Evolutionary conservation across 1,284 basidiomycete genomes (phyloP).

Genomic region (Apiotrichum mycotoxinovorans): DNA sequence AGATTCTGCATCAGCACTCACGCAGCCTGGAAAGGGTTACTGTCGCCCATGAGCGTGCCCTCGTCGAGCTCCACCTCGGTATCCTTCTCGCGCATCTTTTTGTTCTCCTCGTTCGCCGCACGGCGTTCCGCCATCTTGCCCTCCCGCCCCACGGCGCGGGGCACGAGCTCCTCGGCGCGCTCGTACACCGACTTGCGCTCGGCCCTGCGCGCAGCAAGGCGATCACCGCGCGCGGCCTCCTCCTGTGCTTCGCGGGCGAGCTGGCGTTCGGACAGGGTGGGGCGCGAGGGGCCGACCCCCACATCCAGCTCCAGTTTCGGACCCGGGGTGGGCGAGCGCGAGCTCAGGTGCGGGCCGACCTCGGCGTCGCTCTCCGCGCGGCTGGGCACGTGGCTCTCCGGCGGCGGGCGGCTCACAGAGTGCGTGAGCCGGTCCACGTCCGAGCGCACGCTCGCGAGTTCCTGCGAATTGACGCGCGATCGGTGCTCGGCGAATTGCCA

Average conservation of each 20-base stretch:
- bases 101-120: constrained; percentile 45
- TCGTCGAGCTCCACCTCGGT: constrained; percentile 45
- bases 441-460: constrained; percentile 18
- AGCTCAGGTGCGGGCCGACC: background rate
- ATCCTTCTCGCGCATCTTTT: constrained; percentile 44
- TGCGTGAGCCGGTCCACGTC: constrained; percentile 18
- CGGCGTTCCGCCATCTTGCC: constrained; percentile 46
- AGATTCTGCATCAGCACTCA: constrained; percentile 21
- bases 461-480: constrained; percentile 26
- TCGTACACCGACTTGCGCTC: constrained; percentile 23
- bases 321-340: constrained; percentile 8
- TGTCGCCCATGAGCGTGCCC: constrained; percentile 42
- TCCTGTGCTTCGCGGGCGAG: constrained; percentile 34
- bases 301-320: background rate
- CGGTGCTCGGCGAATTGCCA: constrained; percentile 39
- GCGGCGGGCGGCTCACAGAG: background rate
- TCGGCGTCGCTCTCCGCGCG: constrained; percentile 12
- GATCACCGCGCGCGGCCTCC: constrained; percentile 19
- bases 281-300: background rate
- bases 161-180: constrained; percentile 43
- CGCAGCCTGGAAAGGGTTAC: constrained; percentile 44
- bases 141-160: constrained; percentile 37
- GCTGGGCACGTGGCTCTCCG: background rate
- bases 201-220: constrained; percentile 28
- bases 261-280: constrained; percentile 32